phyloP scores from a whole-genome alignment of 352 stramenopile genomes.

The Pythium monospermum region DNA sequence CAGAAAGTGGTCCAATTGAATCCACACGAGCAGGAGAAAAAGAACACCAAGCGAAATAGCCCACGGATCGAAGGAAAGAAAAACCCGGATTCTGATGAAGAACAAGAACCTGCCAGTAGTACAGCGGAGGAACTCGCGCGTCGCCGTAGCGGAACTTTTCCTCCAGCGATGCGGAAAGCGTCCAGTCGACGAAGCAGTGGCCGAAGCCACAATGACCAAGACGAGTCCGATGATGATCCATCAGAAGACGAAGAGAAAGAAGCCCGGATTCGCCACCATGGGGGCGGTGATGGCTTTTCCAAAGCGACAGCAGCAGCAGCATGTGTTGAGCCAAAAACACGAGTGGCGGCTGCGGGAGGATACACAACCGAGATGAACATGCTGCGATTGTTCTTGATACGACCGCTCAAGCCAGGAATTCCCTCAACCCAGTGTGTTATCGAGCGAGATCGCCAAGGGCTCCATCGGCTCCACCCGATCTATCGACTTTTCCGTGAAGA shows the following conservation, averaged over 20 bases:
- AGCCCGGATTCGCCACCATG: slow-evolving; percentile 5
- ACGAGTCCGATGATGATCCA: slow-evolving; percentile 9
- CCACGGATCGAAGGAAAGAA: background rate
- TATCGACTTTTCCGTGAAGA: slow-evolving; percentile 56
- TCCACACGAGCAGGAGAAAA: background rate
- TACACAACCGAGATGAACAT: slow-evolving; percentile 24
- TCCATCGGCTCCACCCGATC: slow-evolving; percentile 46
- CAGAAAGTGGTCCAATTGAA: background rate
- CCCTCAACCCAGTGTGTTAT: slow-evolving; percentile 38
- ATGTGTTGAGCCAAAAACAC: background rate
- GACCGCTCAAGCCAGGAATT: slow-evolving; percentile 19
- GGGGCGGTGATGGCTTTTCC: background rate
- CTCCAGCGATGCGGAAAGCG: background rate
- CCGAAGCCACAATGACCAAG: slow-evolving; percentile 6
- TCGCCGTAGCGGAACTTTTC: background rate
- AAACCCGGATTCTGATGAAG: background rate
- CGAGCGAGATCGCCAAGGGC: slow-evolving; percentile 40
- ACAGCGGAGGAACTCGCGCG: background rate
- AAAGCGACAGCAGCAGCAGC: background rate
- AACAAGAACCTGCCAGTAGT: background rate
- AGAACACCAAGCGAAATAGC: background rate
- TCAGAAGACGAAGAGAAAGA: slow-evolving; percentile 20
- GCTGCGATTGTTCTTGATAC: slow-evolving; percentile 34
- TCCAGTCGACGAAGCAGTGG: slow-evolving; percentile 7
- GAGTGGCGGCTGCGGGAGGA: background rate